phyloP scores from a whole-genome alignment of 192 early-diverging fungal species.

The Coemansia sp. region DNA sequence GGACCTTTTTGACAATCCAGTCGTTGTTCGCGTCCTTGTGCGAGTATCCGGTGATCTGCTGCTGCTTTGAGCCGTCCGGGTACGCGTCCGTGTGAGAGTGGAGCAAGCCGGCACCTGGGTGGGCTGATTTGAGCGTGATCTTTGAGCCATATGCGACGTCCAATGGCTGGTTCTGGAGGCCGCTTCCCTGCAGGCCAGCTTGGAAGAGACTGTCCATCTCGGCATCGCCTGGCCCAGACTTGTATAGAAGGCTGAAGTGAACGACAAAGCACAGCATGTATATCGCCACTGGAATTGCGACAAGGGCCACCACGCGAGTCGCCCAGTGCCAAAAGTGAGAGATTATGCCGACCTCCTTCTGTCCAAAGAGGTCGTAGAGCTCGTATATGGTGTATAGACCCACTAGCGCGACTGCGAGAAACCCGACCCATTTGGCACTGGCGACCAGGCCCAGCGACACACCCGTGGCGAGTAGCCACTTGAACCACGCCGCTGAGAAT shows the following conservation, averaged over 20 bases:
- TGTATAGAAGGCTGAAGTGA: constrained; percentile 86
- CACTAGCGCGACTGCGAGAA: constrained; percentile 88
- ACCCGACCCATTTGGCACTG: constrained; percentile 98
- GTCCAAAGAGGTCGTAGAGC: constrained; percentile 87
- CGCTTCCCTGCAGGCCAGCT: constrained; percentile 81
- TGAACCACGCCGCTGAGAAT: constrained; percentile 88
- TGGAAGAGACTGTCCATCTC: constrained; percentile 98
- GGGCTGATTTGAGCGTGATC: constrained; percentile 80
- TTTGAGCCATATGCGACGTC: constrained; percentile 92
- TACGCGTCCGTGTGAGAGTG: constrained; percentile 92
- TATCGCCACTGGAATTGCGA: constrained; percentile 78
- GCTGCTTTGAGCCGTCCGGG: constrained; percentile 87
- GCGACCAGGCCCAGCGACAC: constrained; percentile 81
- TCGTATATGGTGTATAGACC: constrained; percentile 93
- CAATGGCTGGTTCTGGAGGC: constrained; percentile 78
- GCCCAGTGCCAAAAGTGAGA: constrained; percentile 81
- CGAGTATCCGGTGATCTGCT: constrained; percentile 94
- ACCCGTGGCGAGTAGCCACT: constrained; percentile 86
- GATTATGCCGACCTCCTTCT: constrained; percentile 62
- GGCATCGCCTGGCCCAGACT: constrained; percentile 83
- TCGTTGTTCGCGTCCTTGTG: constrained; percentile 95
- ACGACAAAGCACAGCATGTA: constrained; percentile 83
- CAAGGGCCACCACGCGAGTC: constrained; percentile 78
- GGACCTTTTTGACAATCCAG: constrained; percentile 75
- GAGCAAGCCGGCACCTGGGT: constrained; percentile 71